Evolutionary conservation across 2,329 filamentous ascomycete species (phyloP).

Genomic region (Calycina herbarum): DNA sequence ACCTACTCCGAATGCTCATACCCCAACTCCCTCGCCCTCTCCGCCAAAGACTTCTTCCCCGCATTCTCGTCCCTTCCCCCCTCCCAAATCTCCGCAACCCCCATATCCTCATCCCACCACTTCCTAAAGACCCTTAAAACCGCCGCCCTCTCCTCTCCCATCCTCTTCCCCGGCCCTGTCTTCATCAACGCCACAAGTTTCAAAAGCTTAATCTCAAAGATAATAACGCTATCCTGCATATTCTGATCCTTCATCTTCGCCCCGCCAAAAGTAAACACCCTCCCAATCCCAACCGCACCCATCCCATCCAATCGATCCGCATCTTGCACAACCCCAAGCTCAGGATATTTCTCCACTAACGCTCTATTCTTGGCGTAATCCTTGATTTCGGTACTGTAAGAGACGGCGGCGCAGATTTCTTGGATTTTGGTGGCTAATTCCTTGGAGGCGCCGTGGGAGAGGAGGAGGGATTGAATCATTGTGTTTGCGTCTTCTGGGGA

Average conservation of each 20-base stretch:
- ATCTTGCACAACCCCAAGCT: constrained; percentile 85
- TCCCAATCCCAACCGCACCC: constrained; percentile 78
- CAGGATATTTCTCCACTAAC: constrained; percentile 66
- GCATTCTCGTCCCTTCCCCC: not conserved
- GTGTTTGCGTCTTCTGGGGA: not conserved
- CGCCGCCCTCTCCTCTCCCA: constrained; percentile 53
- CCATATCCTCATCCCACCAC: constrained; percentile 55
- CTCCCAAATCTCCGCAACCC: not conserved
- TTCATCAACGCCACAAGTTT: constrained; percentile 57
- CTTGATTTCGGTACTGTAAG: constrained; percentile 72
- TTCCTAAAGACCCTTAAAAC: constrained; percentile 51
- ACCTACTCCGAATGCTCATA: no score
- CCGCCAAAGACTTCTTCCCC: not conserved
- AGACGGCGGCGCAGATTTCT: constrained; percentile 72
- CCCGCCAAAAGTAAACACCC: constrained; percentile 75
- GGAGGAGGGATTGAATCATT: constrained; percentile 55
- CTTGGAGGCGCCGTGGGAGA: constrained; percentile 54
- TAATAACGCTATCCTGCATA: constrained; percentile 64
- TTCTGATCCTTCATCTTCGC: constrained; percentile 50
- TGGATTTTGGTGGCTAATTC: constrained; percentile 67
- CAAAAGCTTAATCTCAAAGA: constrained; percentile 76
- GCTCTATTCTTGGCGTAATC: constrained; percentile 50
- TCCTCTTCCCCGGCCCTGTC: constrained; percentile 51
- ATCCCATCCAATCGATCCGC: constrained; percentile 91
- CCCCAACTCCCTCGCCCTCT: not conserved